phyloP scores from a whole-genome alignment of 306 rosid species.

The Quercus glauca region DNA sequence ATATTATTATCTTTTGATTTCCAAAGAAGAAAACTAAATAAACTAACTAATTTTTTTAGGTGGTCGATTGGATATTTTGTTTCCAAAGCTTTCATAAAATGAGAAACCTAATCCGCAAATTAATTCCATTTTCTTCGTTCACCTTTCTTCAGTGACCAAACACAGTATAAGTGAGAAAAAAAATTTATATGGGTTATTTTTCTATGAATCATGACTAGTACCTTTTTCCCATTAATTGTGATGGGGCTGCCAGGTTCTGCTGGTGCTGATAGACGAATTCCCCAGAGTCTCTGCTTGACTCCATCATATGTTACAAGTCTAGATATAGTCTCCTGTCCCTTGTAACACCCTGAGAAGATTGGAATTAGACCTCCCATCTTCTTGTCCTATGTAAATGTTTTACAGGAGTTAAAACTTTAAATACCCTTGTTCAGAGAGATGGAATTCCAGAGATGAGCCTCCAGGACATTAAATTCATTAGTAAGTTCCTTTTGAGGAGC shows the following conservation, averaged over 20 bases:
- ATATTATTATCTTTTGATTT: not conserved
- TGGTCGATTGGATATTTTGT: not conserved
- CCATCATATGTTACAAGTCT: constrained; percentile 90
- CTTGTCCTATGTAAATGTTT: constrained; percentile 6
- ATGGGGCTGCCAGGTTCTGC: constrained; percentile 80
- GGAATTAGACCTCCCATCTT: constrained; percentile 21
- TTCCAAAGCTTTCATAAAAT: not conserved
- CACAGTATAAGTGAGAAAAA: not conserved
- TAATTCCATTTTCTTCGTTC: not conserved
- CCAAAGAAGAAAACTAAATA: not conserved
- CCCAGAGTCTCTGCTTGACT: constrained; percentile 92
- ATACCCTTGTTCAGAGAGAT: constrained; percentile 78
- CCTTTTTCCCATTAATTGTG: constrained; percentile 71
- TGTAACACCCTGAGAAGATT: constrained; percentile 75
- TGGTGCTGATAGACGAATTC: constrained; percentile 65
- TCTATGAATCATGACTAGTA: not conserved
- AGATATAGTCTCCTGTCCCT: constrained; percentile 95
- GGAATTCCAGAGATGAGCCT: constrained; percentile 90
- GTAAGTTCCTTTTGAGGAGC: constrained; percentile 88
- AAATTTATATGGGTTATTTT: not conserved
- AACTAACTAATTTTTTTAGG: not conserved
- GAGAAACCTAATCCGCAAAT: not conserved
- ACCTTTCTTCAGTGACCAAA: not conserved
- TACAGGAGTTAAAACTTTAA: constrained; percentile 12
- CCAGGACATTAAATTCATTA: constrained; percentile 85